These are phyloP conservation scores for Podospora pseudoanserina DNA, from an alignment of 495 filamentous ascomycete species.

Conservation along the genomic window DNA sequence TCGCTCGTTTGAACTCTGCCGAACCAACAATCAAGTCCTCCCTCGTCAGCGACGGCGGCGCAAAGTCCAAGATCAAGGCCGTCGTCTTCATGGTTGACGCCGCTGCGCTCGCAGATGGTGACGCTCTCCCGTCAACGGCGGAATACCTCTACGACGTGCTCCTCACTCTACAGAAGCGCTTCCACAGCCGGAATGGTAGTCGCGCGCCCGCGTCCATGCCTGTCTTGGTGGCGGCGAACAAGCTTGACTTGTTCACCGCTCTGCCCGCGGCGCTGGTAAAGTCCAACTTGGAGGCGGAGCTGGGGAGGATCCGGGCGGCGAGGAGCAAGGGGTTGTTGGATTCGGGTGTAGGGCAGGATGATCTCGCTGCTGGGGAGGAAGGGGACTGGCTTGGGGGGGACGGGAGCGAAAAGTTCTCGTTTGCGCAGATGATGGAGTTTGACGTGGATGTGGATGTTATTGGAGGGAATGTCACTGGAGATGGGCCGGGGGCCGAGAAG, in stretches of 20 bases:
- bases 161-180: conserved; percentile 72
- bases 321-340: conserved; percentile 79
- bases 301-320: conserved; percentile 72
- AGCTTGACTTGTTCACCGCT: conserved; percentile 92
- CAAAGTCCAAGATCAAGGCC: conserved; percentile 57
- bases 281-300: conserved; percentile 72
- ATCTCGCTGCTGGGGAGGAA: conserved; percentile 43
- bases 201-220: conserved; percentile 62
- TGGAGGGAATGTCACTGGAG: conserved; percentile 73
- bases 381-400: conserved; percentile 80
- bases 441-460: conserved; percentile 73
- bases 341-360: conserved; percentile 60
- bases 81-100: conserved; percentile 87
- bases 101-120: conserved; percentile 58
- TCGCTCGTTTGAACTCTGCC: conserved; percentile 54
- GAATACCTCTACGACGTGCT: conserved; percentile 81
- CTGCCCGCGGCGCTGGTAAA: conserved; percentile 75
- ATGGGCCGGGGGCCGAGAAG: conserved; percentile 63
- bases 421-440: conserved; percentile 77
- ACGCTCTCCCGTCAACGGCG: conserved; percentile 37
- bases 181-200: conserved; percentile 49
- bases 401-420: conserved; percentile 70
- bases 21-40: conserved; percentile 50
- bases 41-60: conserved; percentile 43
- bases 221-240: conserved; percentile 86